Percentiles rank a stretch among this genome's conserved stretches.
These are phyloP conservation scores for Wickerhamiella azymoides DNA, from an alignment of 805 yeast genomes.

Conservation along the genomic window DNA sequence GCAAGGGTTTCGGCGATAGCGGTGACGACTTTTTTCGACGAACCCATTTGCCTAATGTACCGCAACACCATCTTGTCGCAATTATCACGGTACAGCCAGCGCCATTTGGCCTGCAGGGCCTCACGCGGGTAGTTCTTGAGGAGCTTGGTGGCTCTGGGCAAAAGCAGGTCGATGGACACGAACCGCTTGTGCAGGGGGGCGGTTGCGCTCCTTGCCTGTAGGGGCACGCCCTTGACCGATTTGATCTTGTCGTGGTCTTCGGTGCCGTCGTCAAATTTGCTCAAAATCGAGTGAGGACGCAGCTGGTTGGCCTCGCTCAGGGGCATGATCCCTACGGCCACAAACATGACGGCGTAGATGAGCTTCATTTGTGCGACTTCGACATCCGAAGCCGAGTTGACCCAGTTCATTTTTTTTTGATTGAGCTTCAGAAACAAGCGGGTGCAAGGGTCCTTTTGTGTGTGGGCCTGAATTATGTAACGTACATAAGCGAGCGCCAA, in stretches of 20 bases:
- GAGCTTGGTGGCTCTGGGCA: background rate
- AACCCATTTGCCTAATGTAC: constrained; percentile 73
- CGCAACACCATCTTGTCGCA: constrained; percentile 69
- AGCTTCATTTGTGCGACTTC: constrained; percentile 6
- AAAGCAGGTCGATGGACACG: background rate
- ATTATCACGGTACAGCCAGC: constrained; percentile 34
- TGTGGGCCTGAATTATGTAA: background rate
- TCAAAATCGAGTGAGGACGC: background rate
- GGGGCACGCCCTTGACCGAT: background rate
- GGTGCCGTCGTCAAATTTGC: background rate
- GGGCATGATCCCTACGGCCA: constrained; percentile 3
- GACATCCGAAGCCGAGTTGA: constrained; percentile 1
- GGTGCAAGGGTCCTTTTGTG: background rate
- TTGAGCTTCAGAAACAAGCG: too few relatives aligned
- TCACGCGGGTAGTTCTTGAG: background rate
- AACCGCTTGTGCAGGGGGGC: background rate
- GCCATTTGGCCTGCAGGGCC: background rate
- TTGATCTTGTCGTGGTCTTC: background rate
- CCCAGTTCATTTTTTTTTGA: constrained; percentile 5
- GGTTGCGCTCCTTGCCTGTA: background rate
- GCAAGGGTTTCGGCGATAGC: constrained; percentile 62
- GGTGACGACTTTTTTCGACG: constrained; percentile 46
- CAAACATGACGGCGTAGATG: constrained; percentile 4
- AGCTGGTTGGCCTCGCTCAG: background rate
- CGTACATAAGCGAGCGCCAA: background rate